Percentiles rank a stretch among this genome's conserved stretches.
These are phyloP conservation scores for Penicillium roqueforti DNA, from an alignment of 495 filamentous ascomycete species.

Conservation along the genomic window DNA sequence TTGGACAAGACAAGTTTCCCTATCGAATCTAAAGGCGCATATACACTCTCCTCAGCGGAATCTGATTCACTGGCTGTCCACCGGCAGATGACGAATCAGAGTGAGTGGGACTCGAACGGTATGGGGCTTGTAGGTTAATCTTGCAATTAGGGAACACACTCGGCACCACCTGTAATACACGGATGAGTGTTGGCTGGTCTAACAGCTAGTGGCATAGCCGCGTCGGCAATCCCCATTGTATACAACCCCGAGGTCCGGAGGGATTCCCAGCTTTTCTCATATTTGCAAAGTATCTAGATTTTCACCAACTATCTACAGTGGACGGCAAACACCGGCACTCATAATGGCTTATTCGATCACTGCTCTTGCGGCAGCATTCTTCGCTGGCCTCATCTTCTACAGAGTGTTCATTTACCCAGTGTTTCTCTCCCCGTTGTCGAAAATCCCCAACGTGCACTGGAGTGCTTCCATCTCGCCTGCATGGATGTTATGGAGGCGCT, in stretches of 20 bases:
- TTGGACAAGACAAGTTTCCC: background rate
- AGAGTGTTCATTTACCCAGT: slow-evolving; percentile 57
- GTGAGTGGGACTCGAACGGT: background rate
- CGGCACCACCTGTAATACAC: slow-evolving; percentile 13
- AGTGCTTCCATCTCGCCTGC: slow-evolving; percentile 56
- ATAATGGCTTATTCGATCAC: slow-evolving; percentile 31
- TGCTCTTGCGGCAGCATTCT: slow-evolving; percentile 10
- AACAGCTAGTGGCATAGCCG: background rate
- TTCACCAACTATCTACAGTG: background rate
- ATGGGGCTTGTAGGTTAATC: slow-evolving; percentile 5
- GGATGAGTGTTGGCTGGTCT: background rate
- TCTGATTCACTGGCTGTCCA: background rate
- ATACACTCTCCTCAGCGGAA: background rate
- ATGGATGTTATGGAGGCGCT: slow-evolving; percentile 67
- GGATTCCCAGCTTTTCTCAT: background rate
- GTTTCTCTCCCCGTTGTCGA: slow-evolving; percentile 63
- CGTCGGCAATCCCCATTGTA: background rate
- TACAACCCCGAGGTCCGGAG: background rate
- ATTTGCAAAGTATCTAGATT: background rate
- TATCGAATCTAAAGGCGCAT: no score
- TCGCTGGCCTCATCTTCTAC: slow-evolving; percentile 38
- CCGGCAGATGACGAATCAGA: slow-evolving; percentile 5
- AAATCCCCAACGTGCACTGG: slow-evolving; percentile 68
- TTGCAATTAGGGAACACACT: slow-evolving; percentile 6
- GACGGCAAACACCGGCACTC: background rate